Conservation (phyloP, 495 filamentous ascomycete genomes). For the Talaromyces trachyspermus region DNA sequence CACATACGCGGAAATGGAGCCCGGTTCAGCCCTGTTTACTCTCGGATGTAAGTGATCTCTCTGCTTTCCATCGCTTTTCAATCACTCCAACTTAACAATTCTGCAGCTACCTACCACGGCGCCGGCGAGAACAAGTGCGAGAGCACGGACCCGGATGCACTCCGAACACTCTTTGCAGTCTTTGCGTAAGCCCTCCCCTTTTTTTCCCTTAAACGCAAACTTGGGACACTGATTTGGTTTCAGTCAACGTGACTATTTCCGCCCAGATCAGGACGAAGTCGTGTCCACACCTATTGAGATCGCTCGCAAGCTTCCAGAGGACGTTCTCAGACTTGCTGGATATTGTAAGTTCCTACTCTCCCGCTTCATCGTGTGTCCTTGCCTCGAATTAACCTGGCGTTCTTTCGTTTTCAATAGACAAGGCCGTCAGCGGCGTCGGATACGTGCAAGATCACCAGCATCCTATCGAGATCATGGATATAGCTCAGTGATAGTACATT, state of each 20-base stretch:
- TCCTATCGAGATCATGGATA: not conserved
- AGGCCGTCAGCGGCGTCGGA: not conserved
- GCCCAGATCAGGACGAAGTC: not conserved
- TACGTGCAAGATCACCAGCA: not conserved
- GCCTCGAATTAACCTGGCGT: not conserved
- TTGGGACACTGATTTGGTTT: not conserved
- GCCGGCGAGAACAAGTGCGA: not conserved
- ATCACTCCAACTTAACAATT: not conserved
- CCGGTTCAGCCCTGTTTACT: not conserved
- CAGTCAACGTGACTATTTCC: not conserved
- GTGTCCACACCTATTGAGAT: not conserved
- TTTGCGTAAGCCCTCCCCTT: not conserved
- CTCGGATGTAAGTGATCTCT: not conserved
- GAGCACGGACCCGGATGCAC: not conserved
- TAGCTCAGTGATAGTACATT: no score
- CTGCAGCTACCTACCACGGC: not conserved
- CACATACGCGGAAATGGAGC: not conserved
- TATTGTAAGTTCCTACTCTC: not conserved
- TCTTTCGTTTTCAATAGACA: not conserved
- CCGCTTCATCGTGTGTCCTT: not conserved
- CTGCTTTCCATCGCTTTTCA: not conserved
- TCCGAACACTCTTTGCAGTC: not conserved
- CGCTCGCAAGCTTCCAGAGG: not conserved
- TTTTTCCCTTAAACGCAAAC: not conserved
- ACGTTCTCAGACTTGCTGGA: not conserved